phyloP scores from a whole-genome alignment of 441 rosid species.

The Manihot esculenta region DNA sequence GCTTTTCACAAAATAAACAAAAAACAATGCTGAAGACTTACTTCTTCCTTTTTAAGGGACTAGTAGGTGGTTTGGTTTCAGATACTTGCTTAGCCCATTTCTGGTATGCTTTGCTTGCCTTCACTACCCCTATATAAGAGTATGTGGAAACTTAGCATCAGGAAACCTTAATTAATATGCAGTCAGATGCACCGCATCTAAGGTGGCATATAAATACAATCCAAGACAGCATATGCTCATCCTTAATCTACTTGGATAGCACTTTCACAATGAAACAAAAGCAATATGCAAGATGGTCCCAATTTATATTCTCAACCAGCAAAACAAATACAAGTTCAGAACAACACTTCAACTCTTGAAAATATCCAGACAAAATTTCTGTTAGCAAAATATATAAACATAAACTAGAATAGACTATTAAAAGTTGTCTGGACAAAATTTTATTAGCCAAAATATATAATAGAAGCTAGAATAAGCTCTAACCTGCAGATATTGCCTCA shows the following conservation, averaged over 20 bases:
- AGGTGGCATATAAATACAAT: background rate
- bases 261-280: background rate
- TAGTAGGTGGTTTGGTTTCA: constrained; percentile 68
- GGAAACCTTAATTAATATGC: background rate
- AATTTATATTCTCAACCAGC: too few species aligned
- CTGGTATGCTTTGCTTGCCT: constrained; percentile 69
- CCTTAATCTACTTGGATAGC: background rate
- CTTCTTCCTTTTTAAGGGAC: constrained; percentile 59
- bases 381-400: background rate
- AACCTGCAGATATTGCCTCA: constrained; percentile 71
- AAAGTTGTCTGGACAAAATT: background rate
- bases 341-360: background rate
- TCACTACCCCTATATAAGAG: constrained; percentile 52
- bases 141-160: background rate
- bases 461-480: constrained; percentile 9
- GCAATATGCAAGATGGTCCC: background rate
- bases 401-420: background rate
- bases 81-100: constrained; percentile 80
- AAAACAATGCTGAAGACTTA: constrained; percentile 32
- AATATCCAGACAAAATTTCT: background rate
- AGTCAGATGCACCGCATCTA: background rate
- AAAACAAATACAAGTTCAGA: too few species aligned
- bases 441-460: background rate
- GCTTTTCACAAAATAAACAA: constrained; percentile 3
- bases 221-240: background rate